Conservation (phyloP, 441 rosid species). For the Pelargonium cotyledonis region DNA sequence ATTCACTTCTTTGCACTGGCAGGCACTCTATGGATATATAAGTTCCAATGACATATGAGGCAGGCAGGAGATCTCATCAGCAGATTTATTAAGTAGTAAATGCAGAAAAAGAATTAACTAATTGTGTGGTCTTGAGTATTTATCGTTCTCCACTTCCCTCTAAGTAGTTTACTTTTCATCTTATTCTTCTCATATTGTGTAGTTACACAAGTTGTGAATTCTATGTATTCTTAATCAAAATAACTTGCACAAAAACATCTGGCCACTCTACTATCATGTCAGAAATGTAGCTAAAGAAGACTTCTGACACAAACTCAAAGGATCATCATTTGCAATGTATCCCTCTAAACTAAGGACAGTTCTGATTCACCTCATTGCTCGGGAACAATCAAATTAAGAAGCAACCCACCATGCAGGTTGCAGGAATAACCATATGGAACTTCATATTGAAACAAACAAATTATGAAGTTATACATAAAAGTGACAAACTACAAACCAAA, state of each 20-base stretch:
- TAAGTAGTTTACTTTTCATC: not conserved
- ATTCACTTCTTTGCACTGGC: not conserved
- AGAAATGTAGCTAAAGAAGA: not conserved
- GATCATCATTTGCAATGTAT: not conserved
- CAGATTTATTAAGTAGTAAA: conserved; percentile 3
- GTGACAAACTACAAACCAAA: not conserved
- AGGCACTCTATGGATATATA: not conserved
- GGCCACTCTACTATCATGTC: not conserved
- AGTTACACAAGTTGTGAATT: not conserved
- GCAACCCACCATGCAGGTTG: not conserved
- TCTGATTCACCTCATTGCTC: not conserved
- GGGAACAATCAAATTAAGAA: not conserved
- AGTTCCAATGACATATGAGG: not conserved
- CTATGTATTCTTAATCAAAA: not conserved
- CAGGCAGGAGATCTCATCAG: not conserved
- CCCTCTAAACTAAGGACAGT: not conserved
- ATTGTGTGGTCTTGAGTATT: not conserved
- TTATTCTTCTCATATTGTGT: not conserved
- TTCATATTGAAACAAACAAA: not conserved
- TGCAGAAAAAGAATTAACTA: conserved; percentile 1
- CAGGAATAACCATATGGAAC: not conserved
- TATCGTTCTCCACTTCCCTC: not conserved
- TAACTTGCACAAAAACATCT: not conserved
- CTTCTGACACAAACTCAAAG: not conserved
- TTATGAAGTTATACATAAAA: not conserved